These are phyloP conservation scores for Colletotrichum sp. DNA, from an alignment of 2,329 filamentous ascomycete species.

Conservation along the genomic window DNA sequence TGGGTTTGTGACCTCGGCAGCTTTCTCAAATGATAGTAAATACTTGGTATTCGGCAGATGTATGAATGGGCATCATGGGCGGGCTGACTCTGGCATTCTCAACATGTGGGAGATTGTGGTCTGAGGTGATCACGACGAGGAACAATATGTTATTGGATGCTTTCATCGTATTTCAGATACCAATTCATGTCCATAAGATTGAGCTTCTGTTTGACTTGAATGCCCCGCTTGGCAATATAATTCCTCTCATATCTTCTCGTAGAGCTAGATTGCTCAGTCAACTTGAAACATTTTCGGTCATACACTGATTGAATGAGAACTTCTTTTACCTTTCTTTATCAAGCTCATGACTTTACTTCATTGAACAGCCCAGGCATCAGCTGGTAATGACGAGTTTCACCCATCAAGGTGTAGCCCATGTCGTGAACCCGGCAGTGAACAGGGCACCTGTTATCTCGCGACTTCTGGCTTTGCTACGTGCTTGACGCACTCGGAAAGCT, in stretches of 20 bases:
- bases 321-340: rapidly evolving
- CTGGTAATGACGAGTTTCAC: background rate
- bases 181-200: rapidly evolving
- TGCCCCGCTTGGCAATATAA: background rate
- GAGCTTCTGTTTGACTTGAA: background rate
- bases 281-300: background rate
- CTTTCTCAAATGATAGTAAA: background rate
- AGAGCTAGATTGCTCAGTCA: background rate
- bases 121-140: background rate
- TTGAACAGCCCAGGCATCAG: background rate
- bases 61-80: background rate
- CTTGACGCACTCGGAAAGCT: background rate
- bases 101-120: constrained; percentile 5
- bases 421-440: background rate
- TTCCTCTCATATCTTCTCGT: background rate
- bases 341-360: background rate
- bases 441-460: background rate
- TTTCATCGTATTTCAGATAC: background rate
- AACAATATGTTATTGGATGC: background rate
- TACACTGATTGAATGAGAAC: background rate
- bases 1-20: constrained; percentile 12
- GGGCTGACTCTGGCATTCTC: constrained; percentile 1
- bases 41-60: constrained; percentile 5
- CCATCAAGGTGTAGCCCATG: background rate
- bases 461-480: background rate